A percentile compares a stretch with the other conserved stretches of the same genome.
Conservation (phyloP, 192 early-diverging fungal genomes). For the Coemansia sp. region DNA sequence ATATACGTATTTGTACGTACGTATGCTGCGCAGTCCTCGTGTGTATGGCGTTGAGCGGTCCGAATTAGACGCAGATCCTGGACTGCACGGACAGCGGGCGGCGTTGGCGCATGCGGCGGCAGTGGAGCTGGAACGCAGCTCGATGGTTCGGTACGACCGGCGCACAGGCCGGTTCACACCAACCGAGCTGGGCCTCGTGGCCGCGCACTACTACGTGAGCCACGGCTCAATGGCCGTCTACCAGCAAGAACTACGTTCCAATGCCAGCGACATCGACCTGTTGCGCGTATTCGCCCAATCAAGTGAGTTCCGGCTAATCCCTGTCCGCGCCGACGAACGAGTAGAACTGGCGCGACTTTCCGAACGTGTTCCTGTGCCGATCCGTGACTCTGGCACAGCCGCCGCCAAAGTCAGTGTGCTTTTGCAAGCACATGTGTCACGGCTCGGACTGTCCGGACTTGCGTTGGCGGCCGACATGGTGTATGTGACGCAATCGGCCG, state of each 20-base stretch:
- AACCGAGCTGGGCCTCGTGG: slow-evolving; percentile 93
- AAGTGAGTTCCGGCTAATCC: slow-evolving; percentile 91
- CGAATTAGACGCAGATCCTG: slow-evolving; percentile 67
- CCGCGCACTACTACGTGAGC: slow-evolving; percentile 94
- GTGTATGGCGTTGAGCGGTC: slow-evolving; percentile 71
- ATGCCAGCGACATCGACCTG: slow-evolving; percentile 86
- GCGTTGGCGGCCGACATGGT: slow-evolving; percentile 98
- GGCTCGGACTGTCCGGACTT: slow-evolving; percentile 88
- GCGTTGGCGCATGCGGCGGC: slow-evolving; percentile 91
- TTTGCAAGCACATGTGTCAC: slow-evolving; percentile 94
- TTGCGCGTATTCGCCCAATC: slow-evolving; percentile 87
- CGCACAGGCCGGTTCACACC: slow-evolving; percentile 83
- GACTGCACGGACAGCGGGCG: slow-evolving; percentile 78
- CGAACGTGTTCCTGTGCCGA: slow-evolving; percentile 92
- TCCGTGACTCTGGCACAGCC: slow-evolving; percentile 90
- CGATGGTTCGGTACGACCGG: slow-evolving; percentile 93
- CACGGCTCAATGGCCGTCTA: slow-evolving; percentile 90
- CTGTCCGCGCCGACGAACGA: slow-evolving; percentile 93
- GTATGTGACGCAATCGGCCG: slow-evolving; percentile 94
- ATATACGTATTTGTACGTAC: slow-evolving; percentile 93
- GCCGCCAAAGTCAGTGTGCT: slow-evolving; percentile 92
- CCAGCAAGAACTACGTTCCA: slow-evolving; percentile 89
- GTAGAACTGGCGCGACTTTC: slow-evolving; percentile 83
- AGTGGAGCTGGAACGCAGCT: slow-evolving; percentile 81
- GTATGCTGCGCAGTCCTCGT: slow-evolving; percentile 89